These are phyloP conservation scores for Ulmus americana DNA, from an alignment of 331 rosid genomes.

Conservation along the genomic window DNA sequence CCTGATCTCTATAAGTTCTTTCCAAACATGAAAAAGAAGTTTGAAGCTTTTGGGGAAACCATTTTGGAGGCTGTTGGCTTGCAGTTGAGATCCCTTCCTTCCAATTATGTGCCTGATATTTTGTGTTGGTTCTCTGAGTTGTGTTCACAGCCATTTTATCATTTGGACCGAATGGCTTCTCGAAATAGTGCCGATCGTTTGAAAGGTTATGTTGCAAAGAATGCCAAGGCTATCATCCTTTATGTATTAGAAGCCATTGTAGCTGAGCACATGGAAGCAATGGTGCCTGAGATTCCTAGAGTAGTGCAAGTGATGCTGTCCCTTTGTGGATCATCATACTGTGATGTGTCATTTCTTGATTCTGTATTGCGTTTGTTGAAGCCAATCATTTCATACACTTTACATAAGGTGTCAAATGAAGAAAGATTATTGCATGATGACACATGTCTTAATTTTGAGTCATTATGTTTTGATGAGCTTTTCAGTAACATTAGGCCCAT, in stretches of 20 bases:
- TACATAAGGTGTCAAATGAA: constrained; percentile 56
- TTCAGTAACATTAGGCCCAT: constrained; percentile 42
- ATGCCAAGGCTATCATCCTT: constrained; percentile 78
- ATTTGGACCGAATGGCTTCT: constrained; percentile 29
- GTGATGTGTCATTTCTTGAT: constrained; percentile 82
- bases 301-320: constrained; percentile 72
- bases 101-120: constrained; percentile 66
- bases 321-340: constrained; percentile 65
- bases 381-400: constrained; percentile 80
- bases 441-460: constrained; percentile 72
- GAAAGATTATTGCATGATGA: constrained; percentile 54
- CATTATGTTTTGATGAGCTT: constrained; percentile 74
- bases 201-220: constrained; percentile 77
- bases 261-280: constrained; percentile 82
- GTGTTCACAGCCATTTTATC: constrained; percentile 71
- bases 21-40: constrained; percentile 72
- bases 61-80: constrained; percentile 86
- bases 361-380: constrained; percentile 61
- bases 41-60: constrained; percentile 70
- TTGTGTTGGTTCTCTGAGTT: constrained; percentile 84
- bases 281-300: constrained; percentile 82
- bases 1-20: constrained; percentile 75
- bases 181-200: constrained; percentile 32
- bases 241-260: constrained; percentile 74
- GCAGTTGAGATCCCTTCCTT: constrained; percentile 78